Evolutionary conservation across 108 stramenopile genomes (phyloP), one percentile per base, ranked within the genome.

Genomic region (Schizochytrium sp.): DNA sequence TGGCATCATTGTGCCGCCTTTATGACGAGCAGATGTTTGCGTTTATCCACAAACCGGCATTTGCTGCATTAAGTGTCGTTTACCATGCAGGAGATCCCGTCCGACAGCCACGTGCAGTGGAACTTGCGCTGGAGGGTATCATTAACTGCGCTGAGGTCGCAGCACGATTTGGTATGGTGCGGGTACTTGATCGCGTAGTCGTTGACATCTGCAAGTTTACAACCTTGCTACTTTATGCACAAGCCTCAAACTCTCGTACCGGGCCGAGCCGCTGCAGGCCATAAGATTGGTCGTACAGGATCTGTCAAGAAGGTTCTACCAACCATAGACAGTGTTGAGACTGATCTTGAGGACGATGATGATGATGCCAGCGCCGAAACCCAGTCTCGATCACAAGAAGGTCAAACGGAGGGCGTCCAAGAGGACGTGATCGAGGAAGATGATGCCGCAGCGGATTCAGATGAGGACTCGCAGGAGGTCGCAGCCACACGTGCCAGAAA

Each of bases 161-260:
- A 10, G 47, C 50, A n/a, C 76, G 53, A n/a, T 83, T 83, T 42
- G 53, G 53, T 2, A 83, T 83, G 76, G 76, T 83, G 8, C 76
- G 76, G 4, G 76, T 83, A 1, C 76, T 83, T 19, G 76, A 83
- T 42, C 47, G 76, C 15, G 55, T 83, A n/a, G 55, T 55, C 13
- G 76, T 83, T 0, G 76, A 83, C 76, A 53, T 83, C 45, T 83
- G 76, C 76, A 83, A 83, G 76, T 83, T 49, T 53, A 83, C 76
- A 47, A 83, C 47, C 38, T 53, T 83, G 47, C 47, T 83, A 38
- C 53, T 55, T 8, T 83, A 83, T 40, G 76, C 50, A 38, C 50
- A 69, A 44, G 64, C 64, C 42, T 69, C 64, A 13, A 28, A 28
- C 28, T 28, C 28, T 28, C 28, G 28, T 28, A 28, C 28, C 28